These are phyloP conservation scores for Fusarium pseudoanthophilum DNA, from an alignment of 2,329 filamentous ascomycete genomes.

Conservation along the genomic window DNA sequence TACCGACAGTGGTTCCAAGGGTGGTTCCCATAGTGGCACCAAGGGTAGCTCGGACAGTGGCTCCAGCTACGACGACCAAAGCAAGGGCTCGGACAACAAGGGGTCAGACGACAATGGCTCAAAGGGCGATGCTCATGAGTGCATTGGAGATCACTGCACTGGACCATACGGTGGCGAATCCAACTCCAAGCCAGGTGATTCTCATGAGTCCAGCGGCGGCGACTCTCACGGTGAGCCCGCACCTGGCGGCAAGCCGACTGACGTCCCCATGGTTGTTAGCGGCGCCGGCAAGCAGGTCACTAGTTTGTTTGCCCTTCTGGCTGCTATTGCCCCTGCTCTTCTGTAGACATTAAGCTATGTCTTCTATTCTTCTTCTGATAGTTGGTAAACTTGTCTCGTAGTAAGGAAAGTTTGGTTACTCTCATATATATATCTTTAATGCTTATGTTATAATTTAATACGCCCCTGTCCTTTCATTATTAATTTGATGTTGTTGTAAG, in stretches of 20 bases:
- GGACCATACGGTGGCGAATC: neutral
- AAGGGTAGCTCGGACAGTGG: neutral
- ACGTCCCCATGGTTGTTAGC: conserved; percentile 24
- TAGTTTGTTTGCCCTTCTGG: conserved; percentile 29
- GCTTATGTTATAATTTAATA: neutral
- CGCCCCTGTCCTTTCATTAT: neutral
- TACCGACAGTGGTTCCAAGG: neutral
- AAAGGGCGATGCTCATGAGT: neutral
- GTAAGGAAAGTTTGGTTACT: neutral
- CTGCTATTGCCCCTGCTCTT: conserved; percentile 20
- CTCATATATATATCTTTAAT: neutral
- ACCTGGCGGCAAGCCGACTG: neutral
- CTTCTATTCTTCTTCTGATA: neutral
- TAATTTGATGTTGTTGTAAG: neutral
- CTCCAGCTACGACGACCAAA: neutral
- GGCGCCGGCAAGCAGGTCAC: conserved; percentile 31
- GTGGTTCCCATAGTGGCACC: neutral
- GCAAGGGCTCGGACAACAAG: neutral
- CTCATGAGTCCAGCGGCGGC: neutral
- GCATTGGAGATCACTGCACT: neutral
- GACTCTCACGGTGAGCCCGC: neutral
- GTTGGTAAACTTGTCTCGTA: neutral
- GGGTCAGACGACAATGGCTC: neutral
- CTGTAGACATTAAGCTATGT: conserved; percentile 6
- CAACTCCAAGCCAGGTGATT: neutral